Evolutionary conservation across 768 basidiomycete genomes (phyloP), one percentile per base, ranked within the genome.

Genomic region (Termitomyces sp.): DNA sequence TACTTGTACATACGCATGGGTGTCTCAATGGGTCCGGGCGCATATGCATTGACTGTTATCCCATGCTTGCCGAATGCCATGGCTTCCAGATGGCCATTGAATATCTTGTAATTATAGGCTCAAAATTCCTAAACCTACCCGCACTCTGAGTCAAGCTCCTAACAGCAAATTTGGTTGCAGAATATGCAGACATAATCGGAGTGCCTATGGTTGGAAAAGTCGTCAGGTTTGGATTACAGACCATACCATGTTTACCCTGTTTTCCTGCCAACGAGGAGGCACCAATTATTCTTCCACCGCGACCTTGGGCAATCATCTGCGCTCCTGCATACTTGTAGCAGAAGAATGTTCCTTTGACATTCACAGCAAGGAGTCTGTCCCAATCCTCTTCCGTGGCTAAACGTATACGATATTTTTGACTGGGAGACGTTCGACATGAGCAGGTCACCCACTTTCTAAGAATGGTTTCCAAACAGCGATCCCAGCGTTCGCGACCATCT

Each of bases 301-400:
- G 71, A 0, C 79, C 77, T 70, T 82, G 82, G 9, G 65, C 57
- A 9, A 85, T 75, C 87, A 88, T 88, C 63, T 82, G 80, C 54
- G 72, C 72, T 18, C 82, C 85, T 2, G 85, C 87, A 59, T 86
- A 76, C 55, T 86, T 83, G 48, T 87, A 87, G 66, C 83, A 87
- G 60, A 83, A 76, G 71, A 82, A 86, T 2, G 77, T 71, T 40
- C 85, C 85, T 55, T 81, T 78, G 60, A 79, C 74, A 64, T 88
- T 88, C 63, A 87, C 71, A 5, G 75, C 71, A 60, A 80, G 71
- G 7, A 71, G 43, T 65, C 65, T 69, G 65, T 85, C 75, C 75
- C 72, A 79, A 0, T 75, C 69, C 9, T 76, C 70, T 1, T 71
- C 49, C 3, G 67, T 65, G 4, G 73, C 81, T 75, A 51, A 40